A percentile compares a stretch with the other conserved stretches of the same genome.
Conservation (phyloP, 2,329 filamentous ascomycete genomes). For the Neofusicoccum sp. region DNA sequence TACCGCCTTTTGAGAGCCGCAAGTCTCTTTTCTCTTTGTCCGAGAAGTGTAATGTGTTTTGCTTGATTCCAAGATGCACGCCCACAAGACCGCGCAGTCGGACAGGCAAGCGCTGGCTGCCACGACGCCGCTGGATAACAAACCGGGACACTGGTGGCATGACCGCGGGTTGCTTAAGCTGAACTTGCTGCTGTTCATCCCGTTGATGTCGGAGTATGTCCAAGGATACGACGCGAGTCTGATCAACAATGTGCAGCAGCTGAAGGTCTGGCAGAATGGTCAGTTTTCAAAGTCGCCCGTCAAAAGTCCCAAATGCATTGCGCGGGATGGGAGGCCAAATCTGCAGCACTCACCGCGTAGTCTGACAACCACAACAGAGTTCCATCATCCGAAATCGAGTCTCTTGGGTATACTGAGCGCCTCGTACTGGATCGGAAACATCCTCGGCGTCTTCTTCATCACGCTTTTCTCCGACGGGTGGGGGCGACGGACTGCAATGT, state of each 20-base stretch:
- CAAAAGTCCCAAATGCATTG: too few relatives aligned
- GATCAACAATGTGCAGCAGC: constrained; percentile 16
- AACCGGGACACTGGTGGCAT: constrained; percentile 8
- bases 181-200: constrained; percentile 6
- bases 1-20: background rate
- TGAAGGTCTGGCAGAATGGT: constrained; percentile 2
- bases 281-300: background rate
- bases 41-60: background rate
- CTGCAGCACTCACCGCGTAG: too few relatives aligned
- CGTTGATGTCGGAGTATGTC: constrained; percentile 15
- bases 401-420: constrained; percentile 13
- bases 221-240: constrained; percentile 15
- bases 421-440: constrained; percentile 17
- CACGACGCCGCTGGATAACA: constrained; percentile 10
- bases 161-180: constrained; percentile 5
- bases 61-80: background rate
- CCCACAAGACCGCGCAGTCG: background rate
- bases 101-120: constrained; percentile 9
- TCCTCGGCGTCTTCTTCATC: constrained; percentile 11
- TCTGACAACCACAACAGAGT: background rate
- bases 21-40: background rate
- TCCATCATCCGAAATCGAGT: constrained; percentile 3
- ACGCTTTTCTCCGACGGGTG: constrained; percentile 5
- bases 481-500: constrained; percentile 7
- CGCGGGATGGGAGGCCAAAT: too few relatives aligned